phyloP scores from a whole-genome alignment of 441 rosid species.

The Cnidoscolus chayamansa region DNA sequence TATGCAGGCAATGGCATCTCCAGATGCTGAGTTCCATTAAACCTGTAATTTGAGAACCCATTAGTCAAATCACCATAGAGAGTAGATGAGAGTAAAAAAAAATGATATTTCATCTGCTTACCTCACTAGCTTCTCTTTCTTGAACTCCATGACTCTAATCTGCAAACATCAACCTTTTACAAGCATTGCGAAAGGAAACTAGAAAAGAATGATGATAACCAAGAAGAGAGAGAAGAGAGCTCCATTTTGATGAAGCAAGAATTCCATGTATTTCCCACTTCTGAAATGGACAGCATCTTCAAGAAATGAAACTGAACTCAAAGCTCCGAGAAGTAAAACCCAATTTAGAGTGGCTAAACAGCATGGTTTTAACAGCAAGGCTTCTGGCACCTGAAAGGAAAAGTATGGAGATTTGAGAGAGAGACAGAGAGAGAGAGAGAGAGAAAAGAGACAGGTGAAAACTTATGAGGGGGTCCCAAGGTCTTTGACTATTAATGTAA shows the following conservation, averaged over 20 bases:
- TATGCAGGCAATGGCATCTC: slow-evolving; percentile 42
- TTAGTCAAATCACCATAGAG: slow-evolving; percentile 14
- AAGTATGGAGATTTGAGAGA: background rate
- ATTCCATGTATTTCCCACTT: background rate
- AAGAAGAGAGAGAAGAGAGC: background rate
- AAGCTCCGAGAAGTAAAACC: background rate
- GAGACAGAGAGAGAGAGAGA: background rate
- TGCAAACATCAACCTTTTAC: background rate
- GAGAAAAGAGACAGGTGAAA: no score
- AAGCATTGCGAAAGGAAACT: background rate
- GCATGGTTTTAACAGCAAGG: background rate
- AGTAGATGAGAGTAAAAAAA: background rate
- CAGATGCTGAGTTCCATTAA: slow-evolving; percentile 26
- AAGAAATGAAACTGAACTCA: background rate
- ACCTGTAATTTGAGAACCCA: slow-evolving; percentile 31
- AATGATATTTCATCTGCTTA: slow-evolving; percentile 2
- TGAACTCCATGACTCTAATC: slow-evolving; percentile 40
- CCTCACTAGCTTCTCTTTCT: slow-evolving; percentile 59
- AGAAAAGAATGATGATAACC: background rate
- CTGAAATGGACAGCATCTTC: background rate
- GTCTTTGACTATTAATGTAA: no score
- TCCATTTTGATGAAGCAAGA: background rate
- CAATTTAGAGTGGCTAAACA: background rate
- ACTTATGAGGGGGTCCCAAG: no score
- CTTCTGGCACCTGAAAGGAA: background rate